Evolutionary conservation across 2,329 filamentous ascomycete species (phyloP).

Genomic region (Aspergillus niger): DNA sequence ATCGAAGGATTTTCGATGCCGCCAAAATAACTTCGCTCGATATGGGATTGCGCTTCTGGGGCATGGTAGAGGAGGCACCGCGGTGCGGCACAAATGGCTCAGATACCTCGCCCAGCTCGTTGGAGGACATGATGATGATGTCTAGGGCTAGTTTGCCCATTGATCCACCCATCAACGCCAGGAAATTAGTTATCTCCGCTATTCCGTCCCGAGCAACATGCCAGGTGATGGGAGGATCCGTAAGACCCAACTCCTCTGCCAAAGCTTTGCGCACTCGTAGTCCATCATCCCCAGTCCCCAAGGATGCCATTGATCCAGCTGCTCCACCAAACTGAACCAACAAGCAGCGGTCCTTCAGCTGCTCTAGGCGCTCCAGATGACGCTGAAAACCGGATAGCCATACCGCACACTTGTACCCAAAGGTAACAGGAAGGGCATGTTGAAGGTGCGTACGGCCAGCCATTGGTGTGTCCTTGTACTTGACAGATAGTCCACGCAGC

Average conservation of each 20-base stretch:
- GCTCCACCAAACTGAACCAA: slow-evolving; percentile 61
- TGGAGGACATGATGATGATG: slow-evolving; percentile 60
- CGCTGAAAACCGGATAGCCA: slow-evolving; percentile 55
- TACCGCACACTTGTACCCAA: slow-evolving; percentile 61
- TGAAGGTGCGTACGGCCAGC: slow-evolving; percentile 61
- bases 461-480: slow-evolving; percentile 58
- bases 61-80: slow-evolving; percentile 59
- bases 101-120: slow-evolving; percentile 57
- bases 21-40: slow-evolving; percentile 60
- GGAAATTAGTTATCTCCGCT: slow-evolving; percentile 56
- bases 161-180: slow-evolving; percentile 56
- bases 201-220: slow-evolving; percentile 58
- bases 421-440: slow-evolving; percentile 59
- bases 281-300: slow-evolving; percentile 52
- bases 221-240: slow-evolving; percentile 58
- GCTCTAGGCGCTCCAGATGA: slow-evolving; percentile 51
- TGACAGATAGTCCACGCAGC: slow-evolving; percentile 46
- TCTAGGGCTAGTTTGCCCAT: slow-evolving; percentile 60
- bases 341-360: slow-evolving; percentile 51
- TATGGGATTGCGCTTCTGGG: slow-evolving; percentile 62
- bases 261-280: slow-evolving; percentile 53
- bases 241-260: slow-evolving; percentile 51
- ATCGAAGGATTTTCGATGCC: slow-evolving; percentile 55
- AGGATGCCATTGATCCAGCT: slow-evolving; percentile 57
- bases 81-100: slow-evolving; percentile 59